Evolutionary conservation across 2,329 filamentous ascomycete species (phyloP), one percentile per base, ranked within the genome.

Genomic region (Aureobasidium sp.): DNA sequence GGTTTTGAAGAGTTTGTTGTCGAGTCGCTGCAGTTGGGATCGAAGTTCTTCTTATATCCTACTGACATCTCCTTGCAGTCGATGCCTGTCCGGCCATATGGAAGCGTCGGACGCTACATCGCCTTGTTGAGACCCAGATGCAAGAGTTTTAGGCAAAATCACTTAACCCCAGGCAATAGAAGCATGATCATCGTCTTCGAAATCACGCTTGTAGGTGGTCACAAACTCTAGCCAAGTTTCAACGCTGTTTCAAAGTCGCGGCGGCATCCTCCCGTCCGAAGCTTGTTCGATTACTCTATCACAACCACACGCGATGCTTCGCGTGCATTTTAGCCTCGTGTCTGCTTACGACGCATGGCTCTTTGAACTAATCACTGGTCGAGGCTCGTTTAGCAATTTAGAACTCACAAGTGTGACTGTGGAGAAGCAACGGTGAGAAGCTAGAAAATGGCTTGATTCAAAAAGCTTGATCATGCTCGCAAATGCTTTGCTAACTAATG

Each of bases 161-260:
- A 38, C 1, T 49, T n/a, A 49, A 49, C 3, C 16, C 34, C 45
- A 38, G 45, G 24, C 45, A 29, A n/a, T 38, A 38, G 6, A 3
- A 5, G 24, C 16, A 7, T 7, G 32, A 49, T 49, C 34, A 16
- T 27, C 24, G 16, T 27, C 21, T n/a, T 6, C 14, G 44, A 19
- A 45, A 34, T 17, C 29, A 45, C 37, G 30, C 30, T 37, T 37
- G 25, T 48, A 37, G 29, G 19, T 6, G 10, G 8, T 32, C 27
- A 30, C 41, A 49, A 12, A 25, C 10, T 29, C 38, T 49, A 49
- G 45, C 45, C 32, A 49, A 11, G 45, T 49, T 49, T 49, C 45
- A 49, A 5, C 4, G n/a, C 21, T 49, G 45, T 47, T 37, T 49
- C 32, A 38, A n/a, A n/a, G n/a, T n/a, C 6, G 45, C 34, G 21